Percentiles rank a stretch among this genome's conserved stretches.
Evolutionary conservation across 108 stramenopile genomes (phyloP).

Genomic region (Skeletonema costatum): DNA sequence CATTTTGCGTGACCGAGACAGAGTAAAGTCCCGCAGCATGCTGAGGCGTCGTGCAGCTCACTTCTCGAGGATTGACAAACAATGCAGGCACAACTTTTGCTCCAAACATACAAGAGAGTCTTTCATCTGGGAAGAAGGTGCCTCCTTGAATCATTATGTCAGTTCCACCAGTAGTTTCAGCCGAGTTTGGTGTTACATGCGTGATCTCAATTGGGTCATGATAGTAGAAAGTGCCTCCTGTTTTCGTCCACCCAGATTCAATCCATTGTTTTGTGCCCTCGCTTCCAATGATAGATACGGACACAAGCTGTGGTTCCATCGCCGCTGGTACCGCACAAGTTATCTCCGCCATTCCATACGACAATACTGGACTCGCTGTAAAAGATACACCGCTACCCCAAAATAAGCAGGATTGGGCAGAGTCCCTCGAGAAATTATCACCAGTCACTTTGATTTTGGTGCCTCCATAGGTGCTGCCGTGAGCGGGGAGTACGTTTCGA

Average conservation of each 20-base stretch:
- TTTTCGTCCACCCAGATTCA: not conserved
- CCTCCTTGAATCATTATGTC: constrained; percentile 63
- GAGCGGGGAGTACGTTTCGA: constrained; percentile 45
- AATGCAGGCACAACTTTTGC: constrained; percentile 39
- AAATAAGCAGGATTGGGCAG: constrained; percentile 58
- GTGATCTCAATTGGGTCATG: constrained; percentile 41
- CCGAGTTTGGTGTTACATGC: constrained; percentile 47
- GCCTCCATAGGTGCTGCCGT: constrained; percentile 61
- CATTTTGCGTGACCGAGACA: constrained; percentile 69
- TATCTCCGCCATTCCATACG: constrained; percentile 20
- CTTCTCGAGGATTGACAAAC: constrained; percentile 35
- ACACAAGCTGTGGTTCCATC: not conserved
- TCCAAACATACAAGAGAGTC: constrained; percentile 68
- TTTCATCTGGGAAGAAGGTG: constrained; percentile 45
- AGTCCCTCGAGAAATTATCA: constrained; percentile 40
- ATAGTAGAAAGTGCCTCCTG: constrained; percentile 50
- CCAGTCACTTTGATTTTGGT: constrained; percentile 59
- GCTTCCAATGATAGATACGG: not conserved
- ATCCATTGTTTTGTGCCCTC: not conserved
- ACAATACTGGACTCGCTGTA: constrained; percentile 9
- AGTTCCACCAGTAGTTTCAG: constrained; percentile 62
- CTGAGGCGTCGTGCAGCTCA: constrained; percentile 66
- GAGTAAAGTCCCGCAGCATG: constrained; percentile 52
- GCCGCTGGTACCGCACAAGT: constrained; percentile 8
- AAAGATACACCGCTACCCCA: constrained; percentile 40